A percentile compares a stretch with the other conserved stretches of the same genome.
phyloP scores from a whole-genome alignment of 805 yeast species.

The Tetrapisispora taiwanensis region DNA sequence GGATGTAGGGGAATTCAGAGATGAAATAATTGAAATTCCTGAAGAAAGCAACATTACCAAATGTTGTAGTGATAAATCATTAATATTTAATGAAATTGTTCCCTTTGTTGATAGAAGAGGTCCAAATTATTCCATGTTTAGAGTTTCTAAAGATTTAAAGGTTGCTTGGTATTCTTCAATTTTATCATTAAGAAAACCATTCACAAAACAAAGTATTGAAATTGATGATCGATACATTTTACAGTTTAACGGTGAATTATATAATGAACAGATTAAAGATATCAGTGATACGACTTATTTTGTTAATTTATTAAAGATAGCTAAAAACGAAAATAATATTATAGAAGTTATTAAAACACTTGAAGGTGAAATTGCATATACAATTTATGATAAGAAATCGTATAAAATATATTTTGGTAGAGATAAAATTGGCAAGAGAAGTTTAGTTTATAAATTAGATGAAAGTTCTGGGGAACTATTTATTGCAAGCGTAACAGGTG shows the following conservation, averaged over 20 bases:
- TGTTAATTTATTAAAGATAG: slow-evolving; percentile 27
- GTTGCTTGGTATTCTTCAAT: slow-evolving; percentile 55
- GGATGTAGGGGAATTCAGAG: slow-evolving; percentile 3
- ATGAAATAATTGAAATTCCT: slow-evolving; percentile 12
- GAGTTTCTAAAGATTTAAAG: slow-evolving; percentile 5
- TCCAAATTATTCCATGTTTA: slow-evolving; percentile 42
- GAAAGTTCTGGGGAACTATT: slow-evolving; percentile 28
- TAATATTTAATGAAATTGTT: slow-evolving; percentile 29
- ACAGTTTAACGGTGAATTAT: slow-evolving; percentile 89
- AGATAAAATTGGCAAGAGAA: slow-evolving; percentile 73
- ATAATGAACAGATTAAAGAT: slow-evolving; percentile 42
- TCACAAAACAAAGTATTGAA: slow-evolving; percentile 60
- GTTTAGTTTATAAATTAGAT: slow-evolving; percentile 42
- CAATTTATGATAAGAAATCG: slow-evolving; percentile 34
- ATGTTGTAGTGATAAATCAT: slow-evolving; percentile 3
- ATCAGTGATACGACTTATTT: slow-evolving; percentile 59
- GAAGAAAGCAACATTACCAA: slow-evolving; percentile 4
- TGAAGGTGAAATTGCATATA: slow-evolving; percentile 78
- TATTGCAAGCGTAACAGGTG: slow-evolving; percentile 37
- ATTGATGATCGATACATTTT: slow-evolving; percentile 33
- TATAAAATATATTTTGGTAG: slow-evolving; percentile 62
- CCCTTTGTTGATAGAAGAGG: slow-evolving; percentile 51
- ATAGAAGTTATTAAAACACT: slow-evolving; percentile 34
- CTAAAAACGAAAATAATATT: slow-evolving; percentile 29
- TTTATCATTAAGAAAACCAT: slow-evolving; percentile 69